Evolutionary conservation across 2,329 filamentous ascomycete species (phyloP).

Genomic region (Sporothrix curviconia): DNA sequence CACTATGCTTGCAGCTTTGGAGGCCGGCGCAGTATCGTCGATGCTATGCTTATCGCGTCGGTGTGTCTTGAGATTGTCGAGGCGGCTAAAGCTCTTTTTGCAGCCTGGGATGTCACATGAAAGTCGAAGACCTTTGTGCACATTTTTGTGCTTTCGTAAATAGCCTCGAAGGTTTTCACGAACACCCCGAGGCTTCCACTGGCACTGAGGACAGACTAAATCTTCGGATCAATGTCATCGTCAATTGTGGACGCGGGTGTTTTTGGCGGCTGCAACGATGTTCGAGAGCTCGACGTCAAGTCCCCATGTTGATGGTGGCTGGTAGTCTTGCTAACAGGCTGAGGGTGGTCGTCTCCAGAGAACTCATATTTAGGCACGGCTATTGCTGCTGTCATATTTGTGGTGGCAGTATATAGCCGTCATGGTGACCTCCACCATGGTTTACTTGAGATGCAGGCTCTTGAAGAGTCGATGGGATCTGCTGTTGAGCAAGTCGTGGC

Average conservation of each 20-base stretch:
- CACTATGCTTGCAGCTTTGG: not conserved
- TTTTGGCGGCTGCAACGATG: not conserved
- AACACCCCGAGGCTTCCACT: conserved; percentile 26
- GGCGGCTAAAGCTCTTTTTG: conserved; percentile 25
- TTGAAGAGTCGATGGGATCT: not conserved
- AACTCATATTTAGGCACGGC: no score
- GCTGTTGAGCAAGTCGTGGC: not conserved
- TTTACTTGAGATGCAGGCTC: not conserved
- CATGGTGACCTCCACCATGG: not conserved
- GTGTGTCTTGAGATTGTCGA: conserved; percentile 28
- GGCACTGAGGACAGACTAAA: conserved; percentile 25
- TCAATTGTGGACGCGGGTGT: not conserved
- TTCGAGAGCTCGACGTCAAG: conserved; percentile 10
- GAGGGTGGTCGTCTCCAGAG: not conserved
- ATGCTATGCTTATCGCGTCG: conserved; percentile 27
- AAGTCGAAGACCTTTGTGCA: conserved; percentile 24
- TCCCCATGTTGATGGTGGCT: conserved; percentile 15
- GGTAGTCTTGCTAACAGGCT: not conserved
- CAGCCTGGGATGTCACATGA: conserved; percentile 24
- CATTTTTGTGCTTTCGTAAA: conserved; percentile 28
- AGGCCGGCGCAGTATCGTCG: conserved; percentile 15
- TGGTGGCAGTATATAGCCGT: no score
- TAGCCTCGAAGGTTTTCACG: conserved; percentile 26
- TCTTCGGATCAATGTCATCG: conserved; percentile 21
- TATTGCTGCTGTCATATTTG: no score